Base-by-base conservation (phyloP, 306 rosid genomes). In the Fragaria iinumae region DNA sequence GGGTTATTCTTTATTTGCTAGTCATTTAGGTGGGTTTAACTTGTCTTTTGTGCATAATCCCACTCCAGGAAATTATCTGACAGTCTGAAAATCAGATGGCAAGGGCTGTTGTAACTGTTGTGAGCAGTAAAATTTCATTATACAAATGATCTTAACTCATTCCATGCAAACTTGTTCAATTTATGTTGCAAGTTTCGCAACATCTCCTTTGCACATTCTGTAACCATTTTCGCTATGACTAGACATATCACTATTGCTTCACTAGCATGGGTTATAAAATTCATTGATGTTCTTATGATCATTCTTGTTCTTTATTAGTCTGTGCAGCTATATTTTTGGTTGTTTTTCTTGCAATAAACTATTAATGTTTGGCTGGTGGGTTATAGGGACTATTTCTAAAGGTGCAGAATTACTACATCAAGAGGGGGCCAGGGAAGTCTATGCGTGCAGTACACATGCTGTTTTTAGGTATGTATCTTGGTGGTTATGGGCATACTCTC, bases 391-490 rank as follows among this genome's bases (percentile, higher is more conserved):
- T 59, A 91, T 93, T 74, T 72, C 90, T 59, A 91, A 93, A 84
- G 98, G 98, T 82, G 98, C 98, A 55, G 91, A 88, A 43, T 85
- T 93, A n/a, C 89, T 93, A 80, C 98, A 93, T 84, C 98, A 93
- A 84, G 98, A 87, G 82, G 98, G 98, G 69, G 98, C 97, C 56
- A 87, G 97, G 86, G 98, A 93, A 88, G 98, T 93, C 79, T 93
- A 93, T 88, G 98, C 98, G 18, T 93, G 97, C 84, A 84, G 86
- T 79, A 93, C 98, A 13, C 98, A 93, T 87, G 98, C 98, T 72
- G 98, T 93, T 63, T 93, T 93, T 79, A 93, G 98, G 98, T 93
- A 89, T 1, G 11, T 53, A 2, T 20, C 23, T 18, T 52, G 57
- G 23, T 53, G 25, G n/a, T 50, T 50, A 16, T 16, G 20, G 56